Conservation (phyloP, 768 basidiomycete species). For the Cystobasidiopsis lactophilus region DNA sequence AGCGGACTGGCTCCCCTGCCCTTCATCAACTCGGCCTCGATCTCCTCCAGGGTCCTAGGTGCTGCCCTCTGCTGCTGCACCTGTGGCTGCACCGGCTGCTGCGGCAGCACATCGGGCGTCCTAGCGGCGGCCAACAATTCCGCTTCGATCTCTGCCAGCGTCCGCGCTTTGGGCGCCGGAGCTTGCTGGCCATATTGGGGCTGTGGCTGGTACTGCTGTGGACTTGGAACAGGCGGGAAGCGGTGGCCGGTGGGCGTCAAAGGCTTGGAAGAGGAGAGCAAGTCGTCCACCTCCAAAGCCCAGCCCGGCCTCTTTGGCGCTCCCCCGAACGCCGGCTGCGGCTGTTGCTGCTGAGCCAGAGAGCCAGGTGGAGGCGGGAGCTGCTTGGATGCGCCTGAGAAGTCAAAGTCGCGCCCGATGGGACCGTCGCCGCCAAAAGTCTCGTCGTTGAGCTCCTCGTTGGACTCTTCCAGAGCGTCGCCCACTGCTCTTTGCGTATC, state of each 20-base stretch:
- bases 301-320: too few species aligned
- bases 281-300: too few species aligned
- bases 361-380: background rate
- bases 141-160: slow-evolving; percentile 20
- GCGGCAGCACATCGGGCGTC: background rate
- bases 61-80: background rate
- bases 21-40: slow-evolving; percentile 22
- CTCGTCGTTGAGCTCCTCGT: slow-evolving; percentile 87
- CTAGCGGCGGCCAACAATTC: slow-evolving; percentile 12
- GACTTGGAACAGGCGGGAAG: background rate
- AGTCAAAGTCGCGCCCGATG: slow-evolving; percentile 82
- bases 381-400: slow-evolving; percentile 28
- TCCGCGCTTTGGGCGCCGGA: slow-evolving; percentile 15
- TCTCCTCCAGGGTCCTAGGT: slow-evolving; percentile 21
- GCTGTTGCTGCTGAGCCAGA: background rate
- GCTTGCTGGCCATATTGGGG: background rate
- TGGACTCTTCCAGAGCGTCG: slow-evolving; percentile 9
- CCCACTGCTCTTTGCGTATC: too few species aligned
- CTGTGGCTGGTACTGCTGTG: slow-evolving; percentile 1
- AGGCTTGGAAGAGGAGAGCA: slow-evolving; percentile 10
- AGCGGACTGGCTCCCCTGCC: background rate
- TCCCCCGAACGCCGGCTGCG: background rate
- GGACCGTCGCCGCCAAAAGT: slow-evolving; percentile 58
- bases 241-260: slow-evolving; percentile 3
- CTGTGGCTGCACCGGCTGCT: background rate